A percentile compares a stretch with the other conserved stretches of the same genome.
These are phyloP conservation scores for Acer negundo DNA, from an alignment of 345 rosid genomes.

Conservation along the genomic window DNA sequence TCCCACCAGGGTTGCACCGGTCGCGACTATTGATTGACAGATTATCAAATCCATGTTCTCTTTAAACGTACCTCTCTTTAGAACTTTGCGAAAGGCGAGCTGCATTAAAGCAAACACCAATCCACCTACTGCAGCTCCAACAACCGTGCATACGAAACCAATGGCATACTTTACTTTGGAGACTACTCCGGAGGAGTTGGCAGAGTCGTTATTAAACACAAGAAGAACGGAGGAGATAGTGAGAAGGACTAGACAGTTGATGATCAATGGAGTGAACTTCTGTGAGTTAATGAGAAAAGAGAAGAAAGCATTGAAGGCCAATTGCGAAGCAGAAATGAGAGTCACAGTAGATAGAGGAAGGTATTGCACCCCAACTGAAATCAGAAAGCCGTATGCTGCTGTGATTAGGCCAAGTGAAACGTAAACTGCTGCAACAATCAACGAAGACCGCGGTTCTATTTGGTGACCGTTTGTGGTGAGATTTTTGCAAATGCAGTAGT, in stretches of 20 bases:
- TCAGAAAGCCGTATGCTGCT: conserved; percentile 11
- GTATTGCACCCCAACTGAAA: conserved; percentile 33
- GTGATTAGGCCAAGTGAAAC: conserved; percentile 20
- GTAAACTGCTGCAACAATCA: conserved; percentile 3
- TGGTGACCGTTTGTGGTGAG: background rate
- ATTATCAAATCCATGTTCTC: conserved; percentile 33
- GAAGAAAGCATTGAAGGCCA: conserved; percentile 43
- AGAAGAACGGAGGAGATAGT: conserved; percentile 39
- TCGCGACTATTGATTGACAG: conserved; percentile 24
- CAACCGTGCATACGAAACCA: conserved; percentile 40
- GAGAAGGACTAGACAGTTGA: conserved; percentile 38
- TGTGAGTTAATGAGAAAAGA: conserved; percentile 38
- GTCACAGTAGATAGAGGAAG: conserved; percentile 42
- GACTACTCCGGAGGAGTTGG: no score
- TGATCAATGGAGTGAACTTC: conserved; percentile 36
- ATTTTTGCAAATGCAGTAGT: conserved; percentile 17
- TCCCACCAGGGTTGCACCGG: conserved; percentile 20
- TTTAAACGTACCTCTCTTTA: conserved; percentile 20
- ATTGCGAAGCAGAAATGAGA: conserved; percentile 30
- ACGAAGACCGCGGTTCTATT: background rate
- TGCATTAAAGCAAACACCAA: conserved; percentile 30
- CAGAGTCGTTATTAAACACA: conserved; percentile 13
- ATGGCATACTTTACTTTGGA: conserved; percentile 10
- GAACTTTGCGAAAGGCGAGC: conserved; percentile 27
- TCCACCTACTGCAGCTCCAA: conserved; percentile 33